Percentiles rank a stretch among this genome's conserved stretches.
These are phyloP conservation scores for Umbilicaria muhlenbergii DNA, from an alignment of 495 filamentous ascomycete genomes.

Conservation along the genomic window DNA sequence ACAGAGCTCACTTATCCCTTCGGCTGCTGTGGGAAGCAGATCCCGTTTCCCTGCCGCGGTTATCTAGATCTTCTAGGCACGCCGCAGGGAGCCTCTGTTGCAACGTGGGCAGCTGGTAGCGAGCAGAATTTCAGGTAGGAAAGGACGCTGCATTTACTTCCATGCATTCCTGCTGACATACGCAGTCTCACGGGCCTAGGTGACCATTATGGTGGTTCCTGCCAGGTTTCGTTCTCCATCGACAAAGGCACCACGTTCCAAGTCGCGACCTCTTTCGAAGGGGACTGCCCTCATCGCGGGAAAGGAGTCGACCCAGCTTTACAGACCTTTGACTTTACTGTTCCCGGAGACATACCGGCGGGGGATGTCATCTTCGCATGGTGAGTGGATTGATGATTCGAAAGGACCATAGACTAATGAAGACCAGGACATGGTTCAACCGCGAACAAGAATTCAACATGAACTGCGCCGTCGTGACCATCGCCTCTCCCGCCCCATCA, in stretches of 20 bases:
- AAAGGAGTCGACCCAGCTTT: conserved; percentile 8
- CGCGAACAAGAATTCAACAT: conserved; percentile 20
- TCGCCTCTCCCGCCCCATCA: neutral
- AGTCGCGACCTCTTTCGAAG: conserved; percentile 19
- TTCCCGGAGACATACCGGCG: conserved; percentile 17
- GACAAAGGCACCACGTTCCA: conserved; percentile 19
- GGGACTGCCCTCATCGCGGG: conserved; percentile 20
- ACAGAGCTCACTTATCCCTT: conserved; percentile 18
- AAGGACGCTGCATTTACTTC: conserved; percentile 5
- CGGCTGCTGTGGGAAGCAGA: conserved; percentile 17
- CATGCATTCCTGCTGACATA: neutral
- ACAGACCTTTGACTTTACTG: conserved; percentile 20
- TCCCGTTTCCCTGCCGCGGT: conserved; percentile 13
- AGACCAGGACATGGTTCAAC: conserved; percentile 19
- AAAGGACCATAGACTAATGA: neutral
- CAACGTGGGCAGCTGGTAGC: conserved; percentile 18
- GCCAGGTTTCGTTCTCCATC: conserved; percentile 19
- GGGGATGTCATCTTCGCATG: conserved; percentile 20
- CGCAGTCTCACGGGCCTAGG: conserved; percentile 11
- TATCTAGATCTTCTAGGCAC: conserved; percentile 19
- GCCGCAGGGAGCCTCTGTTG: conserved; percentile 15
- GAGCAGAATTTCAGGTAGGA: conserved; percentile 11
- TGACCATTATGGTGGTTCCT: conserved; percentile 21
- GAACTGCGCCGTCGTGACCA: conserved; percentile 1
- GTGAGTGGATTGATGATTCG: neutral